Evolutionary conservation across 2,329 filamentous ascomycete species (phyloP), one percentile per base, ranked within the genome.

Genomic region (Blastomyces gilchristii): DNA sequence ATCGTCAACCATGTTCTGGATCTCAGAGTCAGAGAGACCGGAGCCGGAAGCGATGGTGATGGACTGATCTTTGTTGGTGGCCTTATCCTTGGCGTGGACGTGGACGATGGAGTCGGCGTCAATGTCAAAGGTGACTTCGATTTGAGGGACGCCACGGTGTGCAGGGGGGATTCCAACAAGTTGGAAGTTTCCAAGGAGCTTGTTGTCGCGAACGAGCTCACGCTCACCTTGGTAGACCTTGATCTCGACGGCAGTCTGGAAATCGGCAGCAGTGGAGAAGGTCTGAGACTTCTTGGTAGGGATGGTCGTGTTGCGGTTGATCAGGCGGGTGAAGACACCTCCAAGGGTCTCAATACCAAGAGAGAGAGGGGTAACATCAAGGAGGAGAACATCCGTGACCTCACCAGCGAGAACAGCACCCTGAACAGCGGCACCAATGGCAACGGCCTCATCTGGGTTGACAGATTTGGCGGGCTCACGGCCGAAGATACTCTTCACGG

Each of bases 191-290:
- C 93, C 93, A 64, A 97, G 86, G 65, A 97, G 82, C 85, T 97
- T 97, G 89, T 97, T 97, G 82, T 97, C 93, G 76, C 87, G 88
- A 78, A 97, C 92, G 67, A 97, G 91, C 83, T 97, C 92, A 90
- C 93, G 93, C 86, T 97, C 93, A 84, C 93, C 93, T 87, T 97
- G 92, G 89, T 87, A 97, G 68, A 97, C 93, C 89, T 97, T 97
- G 84, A 97, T 97, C 84, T 97, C 92, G 74, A 97, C 93, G 70
- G 92, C 93, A 67, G 90, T 96, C 84, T 97, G 93, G 89, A 95
- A 96, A 78, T 97, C 93, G 70, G 93, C 92, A 62, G 92, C 92
- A 60, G 93, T 97, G 63, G 92, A 97, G 87, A 97, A 97, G 75
- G 92, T 87, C 82, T 97, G 91, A 14, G 92, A 97, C 84, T 97